Base-by-base conservation (phyloP, 495 filamentous ascomycete genomes). In the Aspergillus carlsbadensis region DNA sequence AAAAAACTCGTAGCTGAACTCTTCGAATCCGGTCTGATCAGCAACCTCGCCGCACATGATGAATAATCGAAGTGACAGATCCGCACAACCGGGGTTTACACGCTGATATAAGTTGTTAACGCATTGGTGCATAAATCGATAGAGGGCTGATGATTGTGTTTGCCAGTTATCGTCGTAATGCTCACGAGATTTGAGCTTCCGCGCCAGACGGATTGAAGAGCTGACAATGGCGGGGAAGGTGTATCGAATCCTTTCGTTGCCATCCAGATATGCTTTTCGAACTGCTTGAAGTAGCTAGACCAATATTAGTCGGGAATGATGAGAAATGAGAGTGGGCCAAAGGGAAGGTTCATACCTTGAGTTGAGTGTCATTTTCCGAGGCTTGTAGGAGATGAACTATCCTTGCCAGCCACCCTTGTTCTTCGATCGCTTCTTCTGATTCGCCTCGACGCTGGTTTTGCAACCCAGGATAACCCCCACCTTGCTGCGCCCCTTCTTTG, bases 1-100 rank as follows among this genome's bases (percentile, higher is more conserved):
- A 64, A 97, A 98, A 78, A 95, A 98, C 70, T 98, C 94, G 70
- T 98, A 98, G 15, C 90, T 88, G 22, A 96, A 88, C 72, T 98
- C 94, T 70, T 98, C 94, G 60, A 92, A 92, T 13, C 88, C 90
- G 5, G 86, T 92, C 69, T 94, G 89, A 63, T 96, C 93, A 20
- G 95, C 91, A 26, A 93, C 86, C 71, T 97, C 92, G 14, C 94
- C 94, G 65, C 91, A 96, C 57, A 88, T 85, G 48, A 92, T 84
- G 68, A 97, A 98, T 8, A 97, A 77, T 4, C 94, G 90, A 15
- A 98, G 82, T 11, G 87, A 82, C 8, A 98, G 81, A 67, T 98
- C 95, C 2, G 93, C 90, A 29, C 84, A 85, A 34, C 88, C 89
- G 10, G 86, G 78, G 56, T 87, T 88, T 34, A 95, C 90, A 24